phyloP scores from a whole-genome alignment of 768 basidiomycete genomes.

The Lactarius deliciosus region DNA sequence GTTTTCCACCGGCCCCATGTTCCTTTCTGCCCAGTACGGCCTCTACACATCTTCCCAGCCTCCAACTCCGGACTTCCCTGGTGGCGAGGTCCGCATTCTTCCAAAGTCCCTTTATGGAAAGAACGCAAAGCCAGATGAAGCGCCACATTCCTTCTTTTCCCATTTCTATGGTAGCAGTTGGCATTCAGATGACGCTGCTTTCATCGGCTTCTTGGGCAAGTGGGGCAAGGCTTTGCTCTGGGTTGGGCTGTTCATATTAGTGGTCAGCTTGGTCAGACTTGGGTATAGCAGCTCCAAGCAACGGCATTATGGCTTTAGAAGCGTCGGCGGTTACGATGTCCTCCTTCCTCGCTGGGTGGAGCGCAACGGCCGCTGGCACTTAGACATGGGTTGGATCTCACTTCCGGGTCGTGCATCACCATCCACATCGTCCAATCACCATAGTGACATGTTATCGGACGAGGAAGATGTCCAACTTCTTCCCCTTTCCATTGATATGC shows the following conservation, averaged over 20 bases:
- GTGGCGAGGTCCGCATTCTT: constrained; percentile 79
- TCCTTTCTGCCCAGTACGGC: constrained; percentile 91
- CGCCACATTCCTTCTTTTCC: constrained; percentile 91
- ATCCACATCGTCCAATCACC: constrained; percentile 8
- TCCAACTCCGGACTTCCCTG: constrained; percentile 49
- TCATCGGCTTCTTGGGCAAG: constrained; percentile 85
- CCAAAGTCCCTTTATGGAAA: constrained; percentile 99
- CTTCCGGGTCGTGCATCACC: constrained; percentile 37
- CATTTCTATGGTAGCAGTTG: constrained; percentile 98
- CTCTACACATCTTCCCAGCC: constrained; percentile 74
- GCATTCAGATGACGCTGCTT: constrained; percentile 98
- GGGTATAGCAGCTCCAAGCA: constrained; percentile 54
- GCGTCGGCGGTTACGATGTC: constrained; percentile 74
- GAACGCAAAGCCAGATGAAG: constrained; percentile 80
- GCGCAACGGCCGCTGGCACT: constrained; percentile 69
- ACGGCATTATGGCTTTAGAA: constrained; percentile 57
- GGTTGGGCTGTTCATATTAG: constrained; percentile 69
- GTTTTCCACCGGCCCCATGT: constrained; percentile 99
- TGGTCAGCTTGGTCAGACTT: constrained; percentile 64
- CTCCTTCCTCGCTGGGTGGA: constrained; percentile 72
- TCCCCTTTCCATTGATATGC: constrained; percentile 61
- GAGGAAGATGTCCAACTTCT: constrained; percentile 49
- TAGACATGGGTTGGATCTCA: constrained; percentile 63
- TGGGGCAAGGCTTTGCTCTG: constrained; percentile 92
- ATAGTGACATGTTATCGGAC: constrained; percentile 6